These are phyloP conservation scores for Micractinium sp. DNA, from an alignment of 139 green algal species.

Conservation along the genomic window DNA sequence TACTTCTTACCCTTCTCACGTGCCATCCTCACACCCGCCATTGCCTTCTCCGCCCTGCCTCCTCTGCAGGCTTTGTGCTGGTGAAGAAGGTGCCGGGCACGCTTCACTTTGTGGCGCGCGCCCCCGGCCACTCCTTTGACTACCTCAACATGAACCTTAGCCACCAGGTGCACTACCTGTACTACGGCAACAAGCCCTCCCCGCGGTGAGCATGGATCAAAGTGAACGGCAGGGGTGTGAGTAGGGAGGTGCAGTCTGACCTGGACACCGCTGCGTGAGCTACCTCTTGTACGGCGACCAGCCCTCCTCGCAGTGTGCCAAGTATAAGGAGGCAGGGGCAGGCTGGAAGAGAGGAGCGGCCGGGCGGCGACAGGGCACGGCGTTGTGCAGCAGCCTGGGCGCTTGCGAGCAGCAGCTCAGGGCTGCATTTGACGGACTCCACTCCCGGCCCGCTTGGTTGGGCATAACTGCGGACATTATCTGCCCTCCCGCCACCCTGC, in stretches of 20 bases:
- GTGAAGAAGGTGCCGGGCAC: constrained; percentile 98
- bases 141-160: constrained; percentile 87
- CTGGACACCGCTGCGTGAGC: no score
- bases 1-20: not conserved
- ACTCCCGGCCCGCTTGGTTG: not conserved
- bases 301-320: no score
- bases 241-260: no score
- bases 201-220: constrained; percentile 27
- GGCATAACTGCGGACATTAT: no score
- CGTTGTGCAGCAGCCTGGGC: not conserved
- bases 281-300: no score
- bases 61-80: constrained; percentile 88
- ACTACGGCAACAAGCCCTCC: constrained; percentile 80
- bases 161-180: constrained; percentile 71
- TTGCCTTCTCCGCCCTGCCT: not conserved
- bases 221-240: no score
- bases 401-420: not conserved
- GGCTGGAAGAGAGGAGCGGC: no score
- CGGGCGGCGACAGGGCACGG: no score
- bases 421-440: not conserved
- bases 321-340: no score
- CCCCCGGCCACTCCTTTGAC: constrained; percentile 87
- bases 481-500: no score
- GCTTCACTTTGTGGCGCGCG: constrained; percentile 84
- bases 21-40: not conserved